Evolutionary conservation across 164 flowering plant species (phyloP).

Genomic region (Vitis cinerea): DNA sequence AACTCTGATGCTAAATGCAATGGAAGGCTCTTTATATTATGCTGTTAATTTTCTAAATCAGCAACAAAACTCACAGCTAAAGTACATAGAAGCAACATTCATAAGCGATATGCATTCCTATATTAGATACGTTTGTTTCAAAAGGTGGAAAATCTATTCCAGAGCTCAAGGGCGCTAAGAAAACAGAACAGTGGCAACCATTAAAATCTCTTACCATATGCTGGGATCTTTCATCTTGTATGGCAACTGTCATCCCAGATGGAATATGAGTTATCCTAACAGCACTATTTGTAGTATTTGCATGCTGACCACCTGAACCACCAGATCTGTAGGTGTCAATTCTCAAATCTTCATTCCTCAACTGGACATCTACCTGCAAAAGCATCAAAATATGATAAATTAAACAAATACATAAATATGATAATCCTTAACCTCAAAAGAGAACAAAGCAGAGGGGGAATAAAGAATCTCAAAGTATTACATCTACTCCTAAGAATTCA

Average conservation of each 20-base stretch:
- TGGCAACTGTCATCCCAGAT: slow-evolving; percentile 68
- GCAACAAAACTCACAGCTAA: background rate
- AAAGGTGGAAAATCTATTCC: background rate
- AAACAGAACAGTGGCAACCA: background rate
- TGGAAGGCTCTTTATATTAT: background rate
- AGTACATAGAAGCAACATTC: background rate
- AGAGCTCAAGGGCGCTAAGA: slow-evolving; percentile 1
- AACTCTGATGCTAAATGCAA: background rate
- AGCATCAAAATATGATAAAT: background rate
- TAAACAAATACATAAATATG: background rate
- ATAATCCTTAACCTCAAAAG: background rate
- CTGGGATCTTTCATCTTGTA: slow-evolving; percentile 97
- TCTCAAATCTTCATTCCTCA: slow-evolving; percentile 85
- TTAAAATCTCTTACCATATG: slow-evolving; percentile 56
- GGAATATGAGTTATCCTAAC: slow-evolving; percentile 90
- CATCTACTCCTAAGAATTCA: no score
- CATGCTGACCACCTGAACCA: slow-evolving; percentile 98
- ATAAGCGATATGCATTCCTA: background rate
- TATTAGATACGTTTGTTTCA: background rate
- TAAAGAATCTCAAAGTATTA: no score
- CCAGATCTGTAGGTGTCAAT: slow-evolving; percentile 96
- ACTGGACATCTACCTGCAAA: slow-evolving; percentile 85
- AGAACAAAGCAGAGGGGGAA: background rate
- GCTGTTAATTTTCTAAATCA: background rate
- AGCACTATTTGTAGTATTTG: slow-evolving; percentile 98